phyloP scores from a whole-genome alignment of 768 basidiomycete genomes.

The Lentinus tigrinus region DNA sequence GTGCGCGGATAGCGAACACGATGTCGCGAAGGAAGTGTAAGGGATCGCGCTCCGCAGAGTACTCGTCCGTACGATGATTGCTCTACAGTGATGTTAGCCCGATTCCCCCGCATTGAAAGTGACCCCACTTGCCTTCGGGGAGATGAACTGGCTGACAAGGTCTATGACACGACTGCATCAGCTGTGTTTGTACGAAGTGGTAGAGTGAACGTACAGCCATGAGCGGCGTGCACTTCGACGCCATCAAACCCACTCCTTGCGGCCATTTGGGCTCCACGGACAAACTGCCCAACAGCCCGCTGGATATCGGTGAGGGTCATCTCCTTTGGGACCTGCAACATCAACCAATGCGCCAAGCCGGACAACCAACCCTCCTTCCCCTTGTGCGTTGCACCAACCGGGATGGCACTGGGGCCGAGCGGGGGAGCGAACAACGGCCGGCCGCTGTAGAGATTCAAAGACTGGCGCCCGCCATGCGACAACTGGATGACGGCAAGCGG shows the following conservation, averaged over 20 bases:
- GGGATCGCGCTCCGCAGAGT: conserved; percentile 44
- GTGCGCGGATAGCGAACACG: conserved; percentile 51
- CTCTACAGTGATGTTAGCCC: conserved; percentile 23
- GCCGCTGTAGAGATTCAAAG: conserved; percentile 68
- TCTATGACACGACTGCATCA: conserved; percentile 43
- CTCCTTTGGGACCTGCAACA: conserved; percentile 63
- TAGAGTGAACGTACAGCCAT: conserved; percentile 65
- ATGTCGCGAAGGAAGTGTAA: conserved; percentile 62
- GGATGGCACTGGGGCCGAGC: conserved; percentile 68
- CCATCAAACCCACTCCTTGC: conserved; percentile 78
- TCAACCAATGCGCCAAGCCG: conserved; percentile 39
- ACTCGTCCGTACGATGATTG: conserved; percentile 62
- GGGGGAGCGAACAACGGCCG: conserved; percentile 60
- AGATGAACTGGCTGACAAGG: conserved; percentile 77
- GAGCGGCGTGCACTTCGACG: conserved; percentile 79
- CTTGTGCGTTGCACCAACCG: conserved; percentile 38
- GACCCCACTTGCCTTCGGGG: conserved; percentile 51
- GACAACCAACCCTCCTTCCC: conserved; percentile 30
- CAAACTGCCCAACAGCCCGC: conserved; percentile 58
- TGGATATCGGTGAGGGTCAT: conserved; percentile 65
- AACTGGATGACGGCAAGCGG: conserved; percentile 78
- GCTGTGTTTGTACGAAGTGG: neutral
- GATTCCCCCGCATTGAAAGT: neutral
- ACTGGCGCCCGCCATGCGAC: conserved; percentile 82
- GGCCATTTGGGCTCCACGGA: conserved; percentile 65